Base-by-base conservation (phyloP, 108 stramenopile species). In the Cylindrotheca closterium region DNA sequence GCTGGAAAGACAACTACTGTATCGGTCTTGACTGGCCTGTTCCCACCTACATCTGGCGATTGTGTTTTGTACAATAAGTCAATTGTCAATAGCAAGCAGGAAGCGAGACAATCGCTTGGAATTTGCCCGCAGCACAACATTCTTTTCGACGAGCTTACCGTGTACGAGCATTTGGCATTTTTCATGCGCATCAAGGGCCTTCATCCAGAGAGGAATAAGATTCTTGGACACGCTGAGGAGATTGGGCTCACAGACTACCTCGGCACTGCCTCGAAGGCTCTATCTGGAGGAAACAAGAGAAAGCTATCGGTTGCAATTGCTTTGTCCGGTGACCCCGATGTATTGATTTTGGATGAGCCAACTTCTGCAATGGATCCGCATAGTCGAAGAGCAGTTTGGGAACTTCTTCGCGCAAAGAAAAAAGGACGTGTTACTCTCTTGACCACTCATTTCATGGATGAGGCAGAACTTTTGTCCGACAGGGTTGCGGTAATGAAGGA, bases 71-170 rank as follows among this genome's bases (percentile, higher is more conserved):
- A 63, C 48, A 48, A 48, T 12, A 21, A 63, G 23, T 63, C 61
- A 18, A 51, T 63, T 63, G 45, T 68, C 94, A 19, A 78, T 64
- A 17, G 82, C 87, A 26, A 82, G 61, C 32, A 76, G 31, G 68
- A 81, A 51, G 75, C 80, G 18, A 21, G 61, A 28, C 47, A 29
- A 27, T 63, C 61, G 26, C 78, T 95, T 28, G 94, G 94, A 32
- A 92, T 90, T 45, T 97, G 96, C 72, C 96, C 96, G 12, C 96
- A 97, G 62, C 94, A 94, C 15, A 95, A 97, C 63, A 93, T 95
- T 0, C 82, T 94, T 18, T 86, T 97, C 47, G 82, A 84, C 27
- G 86, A 88, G 21, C 84, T 97, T 70, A 97, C 93, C 42, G 94
- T 88, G 18, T 42, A 72, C 31, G 96, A 97, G 63, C 96, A 97